A percentile compares a stretch with the other conserved stretches of the same genome.
phyloP scores from a whole-genome alignment of 164 flowering plant species.

The Annona cherimola region DNA sequence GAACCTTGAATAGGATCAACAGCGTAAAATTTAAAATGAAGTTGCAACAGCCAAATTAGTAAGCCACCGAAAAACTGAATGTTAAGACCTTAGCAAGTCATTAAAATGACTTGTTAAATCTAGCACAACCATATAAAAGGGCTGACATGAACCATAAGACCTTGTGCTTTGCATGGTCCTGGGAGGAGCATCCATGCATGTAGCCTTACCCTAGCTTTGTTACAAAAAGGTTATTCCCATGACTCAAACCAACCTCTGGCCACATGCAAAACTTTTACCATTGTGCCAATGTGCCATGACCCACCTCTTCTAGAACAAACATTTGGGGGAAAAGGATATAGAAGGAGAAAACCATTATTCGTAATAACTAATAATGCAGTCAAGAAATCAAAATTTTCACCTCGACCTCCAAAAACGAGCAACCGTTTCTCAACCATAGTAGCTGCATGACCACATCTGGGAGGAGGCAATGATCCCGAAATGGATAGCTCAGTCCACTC shows the following conservation, averaged over 20 bases:
- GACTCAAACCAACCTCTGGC: too few species aligned
- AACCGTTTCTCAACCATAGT: slow-evolving; percentile 94
- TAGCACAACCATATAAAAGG: too few species aligned
- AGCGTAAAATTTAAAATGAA: too few species aligned
- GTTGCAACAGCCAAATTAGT: neutral
- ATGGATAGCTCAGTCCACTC: slow-evolving; percentile 89
- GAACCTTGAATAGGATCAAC: neutral
- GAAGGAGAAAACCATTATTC: neutral
- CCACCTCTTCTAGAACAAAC: neutral
- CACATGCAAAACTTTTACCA: too few species aligned
- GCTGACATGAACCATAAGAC: too few species aligned
- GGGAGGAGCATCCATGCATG: too few species aligned
- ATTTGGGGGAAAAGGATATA: neutral
- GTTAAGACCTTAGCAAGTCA: neutral
- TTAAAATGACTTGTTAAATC: neutral
- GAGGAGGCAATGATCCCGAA: slow-evolving; percentile 77
- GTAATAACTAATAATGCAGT: neutral
- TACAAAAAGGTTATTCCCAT: too few species aligned
- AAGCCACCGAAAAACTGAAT: neutral
- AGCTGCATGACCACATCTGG: slow-evolving; percentile 97
- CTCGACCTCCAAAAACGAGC: slow-evolving; percentile 97
- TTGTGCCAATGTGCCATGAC: too few species aligned
- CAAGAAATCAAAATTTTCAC: slow-evolving; percentile 27
- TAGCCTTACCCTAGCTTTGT: too few species aligned
- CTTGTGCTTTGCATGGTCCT: too few species aligned